Evolutionary conservation across 768 basidiomycete genomes (phyloP), one percentile per base, ranked within the genome.

Genomic region (Tulasnella sp.): DNA sequence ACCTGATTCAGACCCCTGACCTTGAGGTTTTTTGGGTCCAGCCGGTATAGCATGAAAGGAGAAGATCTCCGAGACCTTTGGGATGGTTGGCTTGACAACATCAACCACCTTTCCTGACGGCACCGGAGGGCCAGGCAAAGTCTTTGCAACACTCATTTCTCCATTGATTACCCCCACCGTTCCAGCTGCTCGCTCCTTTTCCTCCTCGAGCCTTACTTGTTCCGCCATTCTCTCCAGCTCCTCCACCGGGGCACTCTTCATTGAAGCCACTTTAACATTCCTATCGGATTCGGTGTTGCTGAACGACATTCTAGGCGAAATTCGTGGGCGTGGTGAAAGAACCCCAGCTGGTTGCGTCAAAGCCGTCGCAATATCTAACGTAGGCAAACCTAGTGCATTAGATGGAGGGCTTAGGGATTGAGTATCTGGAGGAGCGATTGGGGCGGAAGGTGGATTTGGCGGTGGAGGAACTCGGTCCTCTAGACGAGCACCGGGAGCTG

Each of bases 181-280:
- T 24, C 13, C 27, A 63, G 66, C 8, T 62, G 65, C 57, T 73
- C 74, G 45, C 66, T 46, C 40, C 42, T 19, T 29, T 34, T 19
- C 40, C 50, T 56, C 45, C 46, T 46, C 35, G 51, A 55, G 59
- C 15, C 60, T 71, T 0, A 74, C 77, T 50, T 73, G 73, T 28
- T 76, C 79, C 0, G 81, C 84, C 70, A 89, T 77, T 62, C 73
- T 71, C 65, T 88, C 86, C 46, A 88, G 68, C 54, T 72, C 68
- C 53, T 76, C 75, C 5, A 88, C 82, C n/a, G 76, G 64, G 53
- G 76, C 72, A 58, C 74, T 75, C 66, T 71, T 76, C 27, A 67
- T 60, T 20, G 72, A 45, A 2, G 69, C 45, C 34, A 55, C 37
- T 27, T 49, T 54, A 24, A 39, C 35, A 39, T 39, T 25, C 33